Conservation (phyloP, 2,329 filamentous ascomycete genomes). For the Scedosporium minutisporum region DNA sequence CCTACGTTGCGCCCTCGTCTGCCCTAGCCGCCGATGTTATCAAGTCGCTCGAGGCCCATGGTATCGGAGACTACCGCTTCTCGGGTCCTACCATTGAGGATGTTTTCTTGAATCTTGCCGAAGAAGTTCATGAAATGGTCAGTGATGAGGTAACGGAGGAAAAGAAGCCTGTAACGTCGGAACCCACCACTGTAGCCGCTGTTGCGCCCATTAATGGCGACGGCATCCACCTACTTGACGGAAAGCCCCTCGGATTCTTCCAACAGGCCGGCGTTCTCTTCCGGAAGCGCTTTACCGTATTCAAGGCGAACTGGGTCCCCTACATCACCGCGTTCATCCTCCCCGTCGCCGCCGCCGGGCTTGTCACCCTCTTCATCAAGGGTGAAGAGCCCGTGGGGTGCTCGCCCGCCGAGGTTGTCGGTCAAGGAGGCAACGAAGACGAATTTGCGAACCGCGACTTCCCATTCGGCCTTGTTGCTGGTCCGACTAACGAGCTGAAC, state of each 20-base stretch:
- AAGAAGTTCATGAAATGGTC: slow-evolving; percentile 46
- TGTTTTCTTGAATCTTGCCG: slow-evolving; percentile 77
- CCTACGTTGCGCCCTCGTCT: slow-evolving; percentile 64
- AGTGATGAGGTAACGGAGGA: slow-evolving; percentile 26
- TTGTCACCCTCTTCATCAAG: slow-evolving; percentile 68
- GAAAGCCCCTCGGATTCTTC: slow-evolving; percentile 57
- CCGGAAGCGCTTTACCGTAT: slow-evolving; percentile 64
- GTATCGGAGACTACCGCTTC: slow-evolving; percentile 71
- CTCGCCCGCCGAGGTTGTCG: slow-evolving; percentile 25
- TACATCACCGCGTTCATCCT: slow-evolving; percentile 66
- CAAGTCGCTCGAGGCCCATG: slow-evolving; percentile 52
- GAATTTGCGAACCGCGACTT: slow-evolving; percentile 24
- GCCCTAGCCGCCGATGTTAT: slow-evolving; percentile 63
- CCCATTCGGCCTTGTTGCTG: slow-evolving; percentile 28
- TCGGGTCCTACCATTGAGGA: slow-evolving; percentile 87
- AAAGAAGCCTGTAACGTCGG: slow-evolving; percentile 16
- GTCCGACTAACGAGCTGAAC: slow-evolving; percentile 23
- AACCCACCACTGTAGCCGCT: slow-evolving; percentile 10
- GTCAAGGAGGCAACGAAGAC: slow-evolving; percentile 20
- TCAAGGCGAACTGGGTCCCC: slow-evolving; percentile 69
- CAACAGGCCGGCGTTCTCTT: slow-evolving; percentile 68
- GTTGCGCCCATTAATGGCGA: slow-evolving; percentile 16
- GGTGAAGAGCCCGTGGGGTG: slow-evolving; percentile 43
- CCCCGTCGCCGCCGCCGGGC: slow-evolving; percentile 67
- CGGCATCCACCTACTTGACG: slow-evolving; percentile 52